Conservation (phyloP, 2,329 filamentous ascomycete species). For the Colletotrichum nymphaeae region DNA sequence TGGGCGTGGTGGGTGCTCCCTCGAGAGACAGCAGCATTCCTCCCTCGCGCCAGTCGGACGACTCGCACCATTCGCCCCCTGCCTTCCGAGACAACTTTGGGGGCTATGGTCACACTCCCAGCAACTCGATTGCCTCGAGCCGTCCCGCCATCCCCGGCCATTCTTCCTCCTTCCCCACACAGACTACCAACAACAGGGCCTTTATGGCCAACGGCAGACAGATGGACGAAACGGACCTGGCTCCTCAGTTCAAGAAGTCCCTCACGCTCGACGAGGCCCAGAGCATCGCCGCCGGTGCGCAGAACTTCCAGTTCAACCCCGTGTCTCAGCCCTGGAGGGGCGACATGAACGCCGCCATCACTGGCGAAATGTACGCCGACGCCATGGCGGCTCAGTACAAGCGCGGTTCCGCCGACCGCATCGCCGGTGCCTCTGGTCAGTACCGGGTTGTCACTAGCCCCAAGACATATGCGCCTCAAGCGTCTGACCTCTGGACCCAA, state of each 20-base stretch:
- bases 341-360: slow-evolving; percentile 45
- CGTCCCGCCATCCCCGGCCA: slow-evolving; percentile 56
- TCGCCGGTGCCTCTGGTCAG: slow-evolving; percentile 47
- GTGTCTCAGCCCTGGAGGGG: slow-evolving; percentile 58
- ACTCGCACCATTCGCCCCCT: slow-evolving; percentile 47
- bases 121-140: slow-evolving; percentile 60
- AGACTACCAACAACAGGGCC: slow-evolving; percentile 50
- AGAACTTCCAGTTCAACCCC: slow-evolving; percentile 59
- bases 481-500: slow-evolving; percentile 51
- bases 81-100: slow-evolving; percentile 46
- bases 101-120: slow-evolving; percentile 50
- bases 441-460: slow-evolving; percentile 42
- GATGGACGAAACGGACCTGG: slow-evolving; percentile 50
- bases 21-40: slow-evolving; percentile 68
- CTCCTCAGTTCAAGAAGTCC: slow-evolving; percentile 46
- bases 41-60: slow-evolving; percentile 64
- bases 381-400: slow-evolving; percentile 42
- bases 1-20: slow-evolving; percentile 49
- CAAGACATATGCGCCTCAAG: slow-evolving; percentile 41
- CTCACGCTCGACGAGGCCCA: slow-evolving; percentile 48
- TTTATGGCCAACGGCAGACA: slow-evolving; percentile 52
- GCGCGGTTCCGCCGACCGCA: slow-evolving; percentile 53
- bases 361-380: slow-evolving; percentile 47
- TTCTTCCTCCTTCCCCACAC: slow-evolving; percentile 59
- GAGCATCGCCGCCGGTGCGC: slow-evolving; percentile 41